A percentile compares a stretch with the other conserved stretches of the same genome.
Evolutionary conservation across 306 rosid genomes (phyloP).

Genomic region (Pachyrhizus erosus): DNA sequence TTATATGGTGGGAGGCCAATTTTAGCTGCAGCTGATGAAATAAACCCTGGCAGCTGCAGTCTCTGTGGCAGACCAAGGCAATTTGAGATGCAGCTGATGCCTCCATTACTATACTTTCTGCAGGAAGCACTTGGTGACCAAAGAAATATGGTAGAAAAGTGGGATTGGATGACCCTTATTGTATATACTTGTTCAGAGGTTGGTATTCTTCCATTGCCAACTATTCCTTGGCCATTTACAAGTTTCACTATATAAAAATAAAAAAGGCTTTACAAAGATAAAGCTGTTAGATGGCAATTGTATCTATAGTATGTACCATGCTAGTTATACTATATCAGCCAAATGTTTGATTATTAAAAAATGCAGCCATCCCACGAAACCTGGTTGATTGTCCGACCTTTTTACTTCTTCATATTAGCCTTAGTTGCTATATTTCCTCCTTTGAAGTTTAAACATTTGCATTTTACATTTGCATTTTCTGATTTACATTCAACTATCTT

Average conservation of each 20-base stretch:
- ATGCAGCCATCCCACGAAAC: background rate
- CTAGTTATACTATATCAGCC: background rate
- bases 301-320: background rate
- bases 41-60: conserved; percentile 67
- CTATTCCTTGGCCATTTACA: background rate
- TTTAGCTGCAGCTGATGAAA: conserved; percentile 62
- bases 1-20: conserved; percentile 76
- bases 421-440: conserved; percentile 35
- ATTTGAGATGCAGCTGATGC: conserved; percentile 91
- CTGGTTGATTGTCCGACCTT: background rate
- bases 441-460: background rate
- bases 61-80: conserved; percentile 76
- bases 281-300: background rate
- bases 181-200: conserved; percentile 84
- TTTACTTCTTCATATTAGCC: background rate
- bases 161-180: conserved; percentile 92
- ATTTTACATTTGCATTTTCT: background rate
- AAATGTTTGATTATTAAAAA: background rate
- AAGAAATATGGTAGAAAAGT: conserved; percentile 59
- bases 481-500: conserved; percentile 15
- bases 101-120: conserved; percentile 79
- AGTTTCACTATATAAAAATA: conserved; percentile 3
- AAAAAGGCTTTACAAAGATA: conserved; percentile 12
- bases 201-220: conserved; percentile 36
- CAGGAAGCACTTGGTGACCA: conserved; percentile 70